Base-by-base conservation (phyloP, 1,139 yeast species). In the Hyphopichia pseudoburtonii region DNA sequence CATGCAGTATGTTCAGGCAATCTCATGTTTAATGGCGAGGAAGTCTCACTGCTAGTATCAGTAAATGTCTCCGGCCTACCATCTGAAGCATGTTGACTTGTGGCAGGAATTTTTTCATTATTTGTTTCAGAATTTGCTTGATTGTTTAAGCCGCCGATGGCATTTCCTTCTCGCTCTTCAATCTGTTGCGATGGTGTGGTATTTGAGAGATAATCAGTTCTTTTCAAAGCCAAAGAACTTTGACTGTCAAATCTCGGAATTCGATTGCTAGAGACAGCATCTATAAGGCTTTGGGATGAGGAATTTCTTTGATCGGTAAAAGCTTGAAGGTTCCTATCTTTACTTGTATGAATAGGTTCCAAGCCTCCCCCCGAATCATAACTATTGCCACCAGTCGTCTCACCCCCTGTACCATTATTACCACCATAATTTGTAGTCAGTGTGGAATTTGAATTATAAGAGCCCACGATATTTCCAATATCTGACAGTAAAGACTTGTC, bases 381-480 rank as follows among this genome's bases (percentile, higher is more conserved):
- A 17, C 36, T 34, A 14, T 32, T 32, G 8, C 29, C 33, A 6
- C 40, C 41, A n/a, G 28, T 25, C 9, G 31, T 30, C 16, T 25
- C 29, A 12, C 35, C 38, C 5, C 33, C 36, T 10, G 35, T 38
- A 10, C 42, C 43, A 22, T 44, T 42, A 23, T 43, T 41, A 2
- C 56, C 61, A 17, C 71, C 74, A 46, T 63, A 67, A 38, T 67
- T 61, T 1, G 73, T 66, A 5, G 69, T 64, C 62, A 62, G 68
- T 1, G 74, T 67, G 2, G 74, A 67, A 44, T 66, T 70, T 2
- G 76, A 69, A 41, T 67, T 70, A 43, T 57, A 70, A 0, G 76
- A 70, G 2, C 75, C 76, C 16, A 64, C 70, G 34, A 69, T 53
- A 37, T 69, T 67, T 9, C 67, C 76, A 29, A 69, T 48, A 24